Conservation (phyloP, 352 stramenopile species). For the Phytophthora pisi region DNA sequence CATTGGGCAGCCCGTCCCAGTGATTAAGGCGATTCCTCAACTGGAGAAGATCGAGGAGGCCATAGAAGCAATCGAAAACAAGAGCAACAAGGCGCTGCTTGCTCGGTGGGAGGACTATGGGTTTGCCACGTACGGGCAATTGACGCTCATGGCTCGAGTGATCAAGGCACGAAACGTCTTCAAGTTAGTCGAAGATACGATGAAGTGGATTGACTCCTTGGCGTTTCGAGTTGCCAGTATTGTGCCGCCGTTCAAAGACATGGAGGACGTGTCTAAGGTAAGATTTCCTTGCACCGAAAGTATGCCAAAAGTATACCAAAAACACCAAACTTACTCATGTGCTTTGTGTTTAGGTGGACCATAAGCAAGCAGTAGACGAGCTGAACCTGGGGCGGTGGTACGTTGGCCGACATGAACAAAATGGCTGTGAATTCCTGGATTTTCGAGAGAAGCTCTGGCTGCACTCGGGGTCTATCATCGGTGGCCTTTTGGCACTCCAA, state of each 20-base stretch:
- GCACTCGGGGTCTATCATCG: slow-evolving; percentile 4
- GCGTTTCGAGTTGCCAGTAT: neutral
- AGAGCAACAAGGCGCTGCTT: neutral
- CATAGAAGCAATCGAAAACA: neutral
- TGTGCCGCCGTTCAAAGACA: neutral
- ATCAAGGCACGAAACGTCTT: neutral
- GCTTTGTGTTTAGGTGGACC: neutral
- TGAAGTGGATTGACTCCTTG: slow-evolving; percentile 3
- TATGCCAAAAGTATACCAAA: neutral
- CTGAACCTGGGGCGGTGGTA: slow-evolving; percentile 2
- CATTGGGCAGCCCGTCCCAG: neutral
- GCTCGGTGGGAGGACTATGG: slow-evolving; percentile 3
- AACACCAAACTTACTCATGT: too few species aligned
- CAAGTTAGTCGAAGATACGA: too few species aligned
- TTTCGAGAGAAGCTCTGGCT: slow-evolving; percentile 7
- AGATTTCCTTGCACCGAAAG: neutral
- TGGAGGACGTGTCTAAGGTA: neutral
- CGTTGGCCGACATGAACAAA: neutral
- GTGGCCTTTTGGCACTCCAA: neutral
- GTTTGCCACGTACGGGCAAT: slow-evolving; percentile 1
- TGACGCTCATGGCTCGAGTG: neutral
- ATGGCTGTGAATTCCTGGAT: slow-evolving; percentile 6
- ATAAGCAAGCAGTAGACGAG: neutral
- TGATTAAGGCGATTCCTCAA: slow-evolving; percentile 3
- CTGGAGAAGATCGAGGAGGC: neutral